Evolutionary conservation across 257 asterid species (phyloP).

Genomic region (Osmanthus fragrans): DNA sequence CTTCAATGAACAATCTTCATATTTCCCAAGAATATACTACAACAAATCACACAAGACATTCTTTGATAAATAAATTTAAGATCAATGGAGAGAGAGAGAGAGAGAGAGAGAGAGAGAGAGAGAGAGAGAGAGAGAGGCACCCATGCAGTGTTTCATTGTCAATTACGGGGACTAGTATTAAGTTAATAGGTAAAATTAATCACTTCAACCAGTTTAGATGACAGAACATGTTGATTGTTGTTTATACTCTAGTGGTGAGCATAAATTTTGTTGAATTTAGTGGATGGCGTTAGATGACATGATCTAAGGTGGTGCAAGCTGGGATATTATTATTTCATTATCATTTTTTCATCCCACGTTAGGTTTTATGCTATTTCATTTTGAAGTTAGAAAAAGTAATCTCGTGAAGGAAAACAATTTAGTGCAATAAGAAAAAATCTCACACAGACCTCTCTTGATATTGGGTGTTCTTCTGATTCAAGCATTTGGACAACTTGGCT

Average conservation of each 20-base stretch:
- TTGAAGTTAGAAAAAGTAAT: neutral
- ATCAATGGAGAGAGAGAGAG: neutral
- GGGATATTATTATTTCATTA: neutral
- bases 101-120: no score
- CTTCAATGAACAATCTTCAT: neutral
- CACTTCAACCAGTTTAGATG: no score
- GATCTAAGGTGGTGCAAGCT: neutral
- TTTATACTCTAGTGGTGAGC: no score
- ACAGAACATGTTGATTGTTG: no score
- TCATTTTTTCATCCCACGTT: neutral
- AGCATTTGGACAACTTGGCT: slow-evolving; percentile 26
- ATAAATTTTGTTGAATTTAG: no score
- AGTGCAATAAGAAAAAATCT: neutral
- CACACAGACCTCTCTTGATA: slow-evolving; percentile 19
- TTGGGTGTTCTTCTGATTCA: slow-evolving; percentile 20
- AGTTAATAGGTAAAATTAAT: no score
- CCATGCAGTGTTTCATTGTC: no score
- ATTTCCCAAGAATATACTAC: neutral
- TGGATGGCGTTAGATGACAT: neutral
- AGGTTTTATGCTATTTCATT: neutral
- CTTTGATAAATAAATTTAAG: neutral
- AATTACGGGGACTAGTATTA: no score
- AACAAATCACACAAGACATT: neutral
- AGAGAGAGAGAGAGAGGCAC: no score
- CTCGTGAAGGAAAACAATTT: neutral